Evolutionary conservation across 73 alveolate genomes (phyloP).

Genomic region (Paramecium sexaurelia): DNA sequence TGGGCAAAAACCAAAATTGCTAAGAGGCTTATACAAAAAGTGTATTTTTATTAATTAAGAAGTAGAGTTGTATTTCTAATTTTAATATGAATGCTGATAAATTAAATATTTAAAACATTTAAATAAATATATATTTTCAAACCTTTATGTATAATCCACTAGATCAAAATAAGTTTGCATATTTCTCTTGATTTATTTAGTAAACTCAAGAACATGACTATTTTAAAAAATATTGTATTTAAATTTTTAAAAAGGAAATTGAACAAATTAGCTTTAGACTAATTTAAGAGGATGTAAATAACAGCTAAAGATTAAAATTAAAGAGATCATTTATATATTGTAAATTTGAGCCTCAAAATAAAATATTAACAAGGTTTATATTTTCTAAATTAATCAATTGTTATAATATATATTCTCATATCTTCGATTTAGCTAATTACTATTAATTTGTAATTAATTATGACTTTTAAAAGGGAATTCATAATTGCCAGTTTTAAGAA

Average conservation of each 20-base stretch:
- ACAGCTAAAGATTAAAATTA: too few relatives aligned
- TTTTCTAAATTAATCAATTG: not conserved
- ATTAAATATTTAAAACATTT: not conserved
- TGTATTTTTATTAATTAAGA: not conserved
- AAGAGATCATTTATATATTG: not conserved
- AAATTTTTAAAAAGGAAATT: not conserved
- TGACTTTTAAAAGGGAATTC: not conserved
- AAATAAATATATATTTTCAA: not conserved
- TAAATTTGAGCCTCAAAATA: not conserved
- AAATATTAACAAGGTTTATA: not conserved
- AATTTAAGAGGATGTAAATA: too few relatives aligned
- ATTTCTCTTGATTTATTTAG: not conserved
- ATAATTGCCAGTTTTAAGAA: not conserved
- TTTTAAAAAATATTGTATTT: not conserved
- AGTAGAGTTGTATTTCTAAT: not conserved
- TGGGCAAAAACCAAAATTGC: too few relatives aligned
- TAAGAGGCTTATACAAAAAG: not conserved
- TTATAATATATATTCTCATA: not conserved
- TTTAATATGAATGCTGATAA: not conserved
- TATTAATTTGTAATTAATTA: not conserved
- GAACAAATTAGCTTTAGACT: too few relatives aligned
- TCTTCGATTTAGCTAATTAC: not conserved
- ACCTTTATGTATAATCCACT: not conserved
- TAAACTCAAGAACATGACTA: too few relatives aligned
- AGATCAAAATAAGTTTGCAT: not conserved